Percentiles rank a stretch among this genome's conserved stretches.
Conservation (phyloP, 305 asterid genomes). For the Fraxinus sp. region DNA sequence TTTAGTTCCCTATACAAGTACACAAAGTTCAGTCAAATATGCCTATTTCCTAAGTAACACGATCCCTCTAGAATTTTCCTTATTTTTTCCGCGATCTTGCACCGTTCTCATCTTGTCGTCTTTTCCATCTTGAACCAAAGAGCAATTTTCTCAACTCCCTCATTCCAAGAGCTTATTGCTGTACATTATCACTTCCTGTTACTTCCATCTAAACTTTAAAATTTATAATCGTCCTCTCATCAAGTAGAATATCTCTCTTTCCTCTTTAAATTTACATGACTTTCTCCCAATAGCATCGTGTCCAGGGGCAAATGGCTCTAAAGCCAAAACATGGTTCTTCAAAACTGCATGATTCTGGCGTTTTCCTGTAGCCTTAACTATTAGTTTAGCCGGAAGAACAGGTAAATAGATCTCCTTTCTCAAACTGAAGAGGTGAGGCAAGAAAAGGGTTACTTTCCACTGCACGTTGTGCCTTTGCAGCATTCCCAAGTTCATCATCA, state of each 20-base stretch:
- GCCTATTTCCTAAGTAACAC: slow-evolving; percentile 48
- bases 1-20: slow-evolving; percentile 41
- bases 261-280: slow-evolving; percentile 30
- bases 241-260: slow-evolving; percentile 31
- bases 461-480: slow-evolving; percentile 39
- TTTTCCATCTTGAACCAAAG: slow-evolving; percentile 42
- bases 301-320: slow-evolving; percentile 28
- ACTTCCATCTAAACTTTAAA: slow-evolving; percentile 45
- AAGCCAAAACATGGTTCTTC: slow-evolving; percentile 32
- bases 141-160: slow-evolving; percentile 31
- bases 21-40: slow-evolving; percentile 39
- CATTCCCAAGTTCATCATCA: slow-evolving; percentile 36
- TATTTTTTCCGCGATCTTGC: slow-evolving; percentile 37
- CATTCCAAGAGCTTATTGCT: slow-evolving; percentile 30
- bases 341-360: slow-evolving; percentile 30
- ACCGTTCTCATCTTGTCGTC: slow-evolving; percentile 45
- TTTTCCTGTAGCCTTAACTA: slow-evolving; percentile 34
- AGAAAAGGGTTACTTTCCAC: slow-evolving; percentile 60
- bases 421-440: slow-evolving; percentile 54
- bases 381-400: slow-evolving; percentile 47
- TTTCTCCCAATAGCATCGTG: slow-evolving; percentile 18
- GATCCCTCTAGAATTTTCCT: slow-evolving; percentile 30
- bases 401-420: slow-evolving; percentile 59
- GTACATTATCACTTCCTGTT: slow-evolving; percentile 35
- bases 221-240: slow-evolving; percentile 45